Percentiles rank a stretch among this genome's conserved stretches.
These are phyloP conservation scores for Magnusiomyces tetraspermus DNA, from an alignment of 1,139 yeast genomes.

Conservation along the genomic window DNA sequence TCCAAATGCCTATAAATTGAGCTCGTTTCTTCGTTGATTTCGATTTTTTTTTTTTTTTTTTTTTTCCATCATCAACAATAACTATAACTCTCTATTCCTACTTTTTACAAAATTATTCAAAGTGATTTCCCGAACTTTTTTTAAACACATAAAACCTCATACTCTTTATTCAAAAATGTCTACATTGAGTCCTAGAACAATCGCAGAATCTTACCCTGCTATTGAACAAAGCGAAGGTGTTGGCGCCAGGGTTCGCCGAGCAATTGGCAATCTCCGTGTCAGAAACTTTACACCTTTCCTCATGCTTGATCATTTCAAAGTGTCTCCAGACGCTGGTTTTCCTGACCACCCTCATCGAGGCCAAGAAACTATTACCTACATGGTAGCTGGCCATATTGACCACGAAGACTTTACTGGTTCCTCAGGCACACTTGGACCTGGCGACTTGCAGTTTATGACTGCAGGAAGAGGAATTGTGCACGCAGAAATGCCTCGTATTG, in stretches of 20 bases:
- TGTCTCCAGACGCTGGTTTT: constrained; percentile 61
- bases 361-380: constrained; percentile 76
- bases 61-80: too few species aligned
- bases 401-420: constrained; percentile 91
- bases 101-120: too few species aligned
- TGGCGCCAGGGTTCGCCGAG: constrained; percentile 76
- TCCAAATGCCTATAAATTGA: too few species aligned
- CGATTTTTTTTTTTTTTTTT: too few species aligned
- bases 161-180: too few species aligned
- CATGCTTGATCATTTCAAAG: constrained; percentile 71
- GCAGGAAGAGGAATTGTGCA: constrained; percentile 88
- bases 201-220: too few species aligned
- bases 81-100: too few species aligned
- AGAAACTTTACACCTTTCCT: constrained; percentile 76
- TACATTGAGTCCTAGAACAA: too few species aligned
- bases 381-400: constrained; percentile 67
- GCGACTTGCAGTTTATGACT: constrained; percentile 91
- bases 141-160: too few species aligned
- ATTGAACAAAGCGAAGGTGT: constrained; percentile 77
- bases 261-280: constrained; percentile 60
- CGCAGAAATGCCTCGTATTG: constrained; percentile 72
- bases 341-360: constrained; percentile 94
- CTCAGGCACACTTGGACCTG: constrained; percentile 66
- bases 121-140: too few species aligned
- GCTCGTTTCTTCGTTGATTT: too few species aligned